These are phyloP conservation scores for Penstemon eatonii DNA, from an alignment of 257 asterid species.

Conservation along the genomic window DNA sequence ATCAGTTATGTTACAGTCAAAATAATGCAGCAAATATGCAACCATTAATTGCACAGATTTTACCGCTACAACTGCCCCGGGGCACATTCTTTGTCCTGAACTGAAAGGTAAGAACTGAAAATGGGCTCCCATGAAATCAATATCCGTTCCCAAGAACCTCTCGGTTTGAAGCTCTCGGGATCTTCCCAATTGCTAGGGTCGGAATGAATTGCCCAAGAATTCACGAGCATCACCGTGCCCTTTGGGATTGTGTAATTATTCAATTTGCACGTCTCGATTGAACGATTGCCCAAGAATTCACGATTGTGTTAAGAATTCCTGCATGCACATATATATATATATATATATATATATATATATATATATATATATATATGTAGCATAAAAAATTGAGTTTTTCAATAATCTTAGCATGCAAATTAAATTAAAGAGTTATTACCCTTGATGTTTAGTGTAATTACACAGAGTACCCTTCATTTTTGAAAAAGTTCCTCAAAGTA, in stretches of 20 bases:
- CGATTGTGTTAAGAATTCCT: constrained; percentile 25
- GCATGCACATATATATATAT: neutral
- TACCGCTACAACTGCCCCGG: constrained; percentile 17
- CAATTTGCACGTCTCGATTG: constrained; percentile 23
- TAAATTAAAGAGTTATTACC: too few species aligned
- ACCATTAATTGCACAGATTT: constrained; percentile 15
- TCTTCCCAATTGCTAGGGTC: neutral
- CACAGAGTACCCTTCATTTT: too few species aligned
- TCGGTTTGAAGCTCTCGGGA: constrained; percentile 14
- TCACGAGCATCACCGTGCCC: neutral
- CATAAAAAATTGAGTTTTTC: too few species aligned
- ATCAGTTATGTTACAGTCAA: constrained; percentile 20
- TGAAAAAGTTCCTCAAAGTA: too few species aligned
- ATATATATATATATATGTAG: too few species aligned
- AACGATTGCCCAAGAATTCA: too few species aligned
- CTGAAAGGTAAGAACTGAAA: constrained; percentile 19
- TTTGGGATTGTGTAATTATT: constrained; percentile 23
- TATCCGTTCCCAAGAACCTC: constrained; percentile 21
- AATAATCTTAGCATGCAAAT: too few species aligned
- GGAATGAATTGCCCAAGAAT: too few species aligned
- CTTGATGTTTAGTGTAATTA: too few species aligned
- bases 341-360: too few species aligned
- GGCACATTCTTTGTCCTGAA: neutral
- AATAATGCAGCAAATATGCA: constrained; percentile 17
- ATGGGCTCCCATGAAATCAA: neutral